Evolutionary conservation across 116 monocot genomes (phyloP), one percentile per base, ranked within the genome.

Genomic region (Trichopus zeylanicus): DNA sequence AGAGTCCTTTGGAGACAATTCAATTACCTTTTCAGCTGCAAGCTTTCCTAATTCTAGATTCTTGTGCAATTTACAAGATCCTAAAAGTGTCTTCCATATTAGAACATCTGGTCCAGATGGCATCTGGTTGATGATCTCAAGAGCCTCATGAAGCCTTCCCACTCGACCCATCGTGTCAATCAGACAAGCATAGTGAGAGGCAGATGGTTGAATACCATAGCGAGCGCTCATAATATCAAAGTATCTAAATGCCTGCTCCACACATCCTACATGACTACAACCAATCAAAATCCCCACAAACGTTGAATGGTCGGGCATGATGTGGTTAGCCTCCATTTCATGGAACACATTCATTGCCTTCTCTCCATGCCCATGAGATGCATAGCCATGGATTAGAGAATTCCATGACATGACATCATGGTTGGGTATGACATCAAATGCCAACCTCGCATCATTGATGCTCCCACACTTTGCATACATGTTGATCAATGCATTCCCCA

Each of bases 381-480:
- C 80, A 51, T 75, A 77, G 2, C 77, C 73, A 61, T 83, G 80
- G 49, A 91, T 86, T 52, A 91, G 23, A 1, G 80, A 82, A 35
- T 86, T 86, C 80, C 86, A 91, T 48, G 91, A 91, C 55, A 72
- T 70, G 20, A 72, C 26, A 75, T 91, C 86, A 48, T 62, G 86
- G 32, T 28, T 32, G 0, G 24, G 55, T 83, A 83, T 83, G 21
- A 26, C 51, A 35, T 75, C 68, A 47, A 91, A 91, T 54, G 53
- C 61, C 18, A 59, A 24, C 15, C 46, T 72, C 11, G 80, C 74
- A 61, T 72, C 86, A 19, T 56, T 19, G 7, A 86, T 69, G 29
- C 58, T 64, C 24, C 79, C 85, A 60, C 82, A 91, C 53, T 91
- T 91, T 7, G 68, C 67, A 57, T 91, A 83, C 77, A 86, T 77